Conservation (phyloP, 192 early-diverging fungal genomes). For the Spinellus fusiger region DNA sequence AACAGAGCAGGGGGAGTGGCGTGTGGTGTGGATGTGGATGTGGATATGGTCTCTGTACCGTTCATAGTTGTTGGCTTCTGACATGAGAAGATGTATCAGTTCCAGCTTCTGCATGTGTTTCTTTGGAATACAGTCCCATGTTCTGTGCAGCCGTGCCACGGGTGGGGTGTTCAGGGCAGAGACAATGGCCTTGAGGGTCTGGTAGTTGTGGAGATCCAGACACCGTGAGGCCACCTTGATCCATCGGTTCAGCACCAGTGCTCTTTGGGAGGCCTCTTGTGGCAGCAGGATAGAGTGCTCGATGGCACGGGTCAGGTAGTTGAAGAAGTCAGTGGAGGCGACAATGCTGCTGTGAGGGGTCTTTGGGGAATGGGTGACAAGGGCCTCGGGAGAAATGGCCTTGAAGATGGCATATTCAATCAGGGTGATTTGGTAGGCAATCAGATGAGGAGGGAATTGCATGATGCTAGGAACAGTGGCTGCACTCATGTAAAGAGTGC, state of each 20-base stretch:
- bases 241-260: conserved; percentile 61
- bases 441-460: conserved; percentile 53
- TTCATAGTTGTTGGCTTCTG: conserved; percentile 66
- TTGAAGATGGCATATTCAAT: conserved; percentile 66
- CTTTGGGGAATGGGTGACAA: conserved; percentile 56
- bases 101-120: conserved; percentile 54
- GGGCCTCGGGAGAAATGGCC: conserved; percentile 51
- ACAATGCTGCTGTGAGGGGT: conserved; percentile 54
- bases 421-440: conserved; percentile 63
- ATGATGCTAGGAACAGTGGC: conserved; percentile 47
- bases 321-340: conserved; percentile 73
- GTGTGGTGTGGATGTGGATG: conserved; percentile 16
- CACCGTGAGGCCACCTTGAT: conserved; percentile 58
- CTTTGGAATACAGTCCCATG: conserved; percentile 66
- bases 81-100: conserved; percentile 49
- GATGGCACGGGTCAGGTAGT: conserved; percentile 68
- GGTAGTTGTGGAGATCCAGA: conserved; percentile 57
- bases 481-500: conserved; percentile 44
- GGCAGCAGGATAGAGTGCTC: conserved; percentile 66
- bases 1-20: conserved; percentile 22
- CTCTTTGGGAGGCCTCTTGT: conserved; percentile 47
- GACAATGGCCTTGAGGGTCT: conserved; percentile 65
- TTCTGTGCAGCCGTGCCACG: conserved; percentile 59
- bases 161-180: conserved; percentile 66
- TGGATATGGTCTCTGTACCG: conserved; percentile 58